These are phyloP conservation scores for Candida nanaspora DNA, from an alignment of 805 yeast genomes.

Conservation along the genomic window DNA sequence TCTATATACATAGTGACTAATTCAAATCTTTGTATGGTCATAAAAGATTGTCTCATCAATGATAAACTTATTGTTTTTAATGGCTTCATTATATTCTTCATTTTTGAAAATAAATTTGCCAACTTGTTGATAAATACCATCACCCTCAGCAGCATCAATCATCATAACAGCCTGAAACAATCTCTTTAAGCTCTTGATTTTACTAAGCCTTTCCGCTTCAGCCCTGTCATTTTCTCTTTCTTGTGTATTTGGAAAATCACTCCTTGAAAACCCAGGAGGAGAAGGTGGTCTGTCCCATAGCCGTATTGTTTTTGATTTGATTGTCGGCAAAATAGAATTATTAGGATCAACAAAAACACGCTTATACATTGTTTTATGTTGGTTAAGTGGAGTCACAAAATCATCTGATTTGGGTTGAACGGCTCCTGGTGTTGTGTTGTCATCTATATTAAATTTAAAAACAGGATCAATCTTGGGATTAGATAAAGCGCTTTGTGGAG, in stretches of 20 bases:
- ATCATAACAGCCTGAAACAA: constrained; percentile 33
- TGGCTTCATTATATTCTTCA: constrained; percentile 29
- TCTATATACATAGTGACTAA: not conserved
- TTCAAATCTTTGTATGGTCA: not conserved
- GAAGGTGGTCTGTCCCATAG: constrained; percentile 25
- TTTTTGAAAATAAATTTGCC: constrained; percentile 41
- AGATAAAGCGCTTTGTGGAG: constrained; percentile 15
- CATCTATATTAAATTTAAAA: constrained; percentile 21
- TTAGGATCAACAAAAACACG: constrained; percentile 1
- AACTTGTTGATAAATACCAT: constrained; percentile 19
- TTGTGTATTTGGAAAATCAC: constrained; percentile 55
- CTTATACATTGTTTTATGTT: not conserved
- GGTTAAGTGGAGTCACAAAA: not conserved
- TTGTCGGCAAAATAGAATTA: not conserved
- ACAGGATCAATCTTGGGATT: constrained; percentile 17
- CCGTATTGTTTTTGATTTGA: constrained; percentile 17
- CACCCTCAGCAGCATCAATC: constrained; percentile 7
- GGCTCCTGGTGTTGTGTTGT: not conserved
- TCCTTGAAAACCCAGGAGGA: constrained; percentile 54
- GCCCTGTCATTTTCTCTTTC: constrained; percentile 33
- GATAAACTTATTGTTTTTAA: constrained; percentile 21
- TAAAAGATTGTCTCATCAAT: constrained; percentile 31
- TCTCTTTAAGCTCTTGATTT: constrained; percentile 35
- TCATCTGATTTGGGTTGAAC: not conserved
- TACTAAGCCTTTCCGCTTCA: constrained; percentile 18